Evolutionary conservation across 176 grass and related monocot species (phyloP).

Genomic region (Alopecurus myosuroides): DNA sequence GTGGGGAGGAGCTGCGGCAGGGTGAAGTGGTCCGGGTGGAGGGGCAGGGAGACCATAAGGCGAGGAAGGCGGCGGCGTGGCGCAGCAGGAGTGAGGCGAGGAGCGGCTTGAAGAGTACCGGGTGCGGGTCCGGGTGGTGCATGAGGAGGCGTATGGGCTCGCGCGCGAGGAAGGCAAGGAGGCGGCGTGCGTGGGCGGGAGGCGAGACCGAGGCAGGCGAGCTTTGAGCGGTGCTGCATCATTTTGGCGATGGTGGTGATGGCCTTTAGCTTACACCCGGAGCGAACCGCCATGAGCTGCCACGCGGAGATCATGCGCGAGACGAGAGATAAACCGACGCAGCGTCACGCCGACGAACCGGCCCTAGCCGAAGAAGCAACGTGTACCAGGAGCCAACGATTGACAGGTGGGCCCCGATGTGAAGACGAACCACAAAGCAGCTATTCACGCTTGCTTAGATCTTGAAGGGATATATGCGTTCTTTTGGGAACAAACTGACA

Average conservation of each 20-base stretch:
- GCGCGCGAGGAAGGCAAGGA: slow-evolving; percentile 58
- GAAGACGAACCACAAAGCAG: too few species aligned
- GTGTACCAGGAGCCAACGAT: too few species aligned
- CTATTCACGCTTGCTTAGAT: too few species aligned
- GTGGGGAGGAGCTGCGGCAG: slow-evolving; percentile 50
- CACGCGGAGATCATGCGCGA: too few species aligned
- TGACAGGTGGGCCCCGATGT: too few species aligned
- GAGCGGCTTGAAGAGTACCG: slow-evolving; percentile 65
- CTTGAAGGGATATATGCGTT: neutral
- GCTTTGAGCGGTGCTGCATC: slow-evolving; percentile 53
- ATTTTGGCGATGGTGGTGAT: slow-evolving; percentile 54
- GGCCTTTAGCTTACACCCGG: too few species aligned
- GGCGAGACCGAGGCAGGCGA: slow-evolving; percentile 54
- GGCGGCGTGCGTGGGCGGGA: slow-evolving; percentile 33
- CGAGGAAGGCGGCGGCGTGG: slow-evolving; percentile 24
- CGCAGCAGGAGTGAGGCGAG: slow-evolving; percentile 37
- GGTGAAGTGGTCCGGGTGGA: slow-evolving; percentile 50
- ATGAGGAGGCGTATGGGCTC: slow-evolving; percentile 42
- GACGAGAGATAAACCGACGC: too few species aligned
- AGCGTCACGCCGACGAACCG: too few species aligned
- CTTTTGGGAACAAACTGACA: neutral
- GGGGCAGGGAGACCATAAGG: slow-evolving; percentile 44
- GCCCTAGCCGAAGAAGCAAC: too few species aligned
- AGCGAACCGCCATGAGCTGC: too few species aligned
- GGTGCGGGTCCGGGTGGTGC: slow-evolving; percentile 55